Percentiles rank a stretch among this genome's conserved stretches.
phyloP scores from a whole-genome alignment of 805 yeast species.

The Priceomyces fermenticarens region DNA sequence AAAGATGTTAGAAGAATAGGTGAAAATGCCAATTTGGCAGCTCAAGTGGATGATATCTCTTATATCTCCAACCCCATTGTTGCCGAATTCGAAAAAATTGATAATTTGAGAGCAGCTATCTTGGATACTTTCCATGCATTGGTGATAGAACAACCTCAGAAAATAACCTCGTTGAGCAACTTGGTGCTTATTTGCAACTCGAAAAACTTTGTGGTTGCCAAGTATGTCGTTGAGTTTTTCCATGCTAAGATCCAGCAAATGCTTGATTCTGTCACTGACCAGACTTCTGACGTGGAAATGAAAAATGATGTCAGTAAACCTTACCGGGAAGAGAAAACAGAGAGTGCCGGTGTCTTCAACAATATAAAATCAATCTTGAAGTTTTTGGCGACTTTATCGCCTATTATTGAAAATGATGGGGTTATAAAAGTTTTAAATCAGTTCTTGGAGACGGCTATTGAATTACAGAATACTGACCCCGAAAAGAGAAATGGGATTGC shows the following conservation, averaged over 20 bases:
- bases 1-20: conserved; percentile 45
- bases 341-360: conserved; percentile 61
- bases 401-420: conserved; percentile 52
- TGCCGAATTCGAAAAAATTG: conserved; percentile 62
- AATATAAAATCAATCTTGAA: conserved; percentile 68
- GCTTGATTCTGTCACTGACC: conserved; percentile 30
- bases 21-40: conserved; percentile 37
- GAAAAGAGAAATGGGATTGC: conserved; percentile 53
- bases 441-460: conserved; percentile 54
- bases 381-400: conserved; percentile 62
- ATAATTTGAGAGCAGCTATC: conserved; percentile 55
- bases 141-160: conserved; percentile 87
- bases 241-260: conserved; percentile 61
- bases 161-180: conserved; percentile 67
- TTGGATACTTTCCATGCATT: conserved; percentile 66
- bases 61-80: conserved; percentile 65
- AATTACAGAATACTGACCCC: conserved; percentile 40
- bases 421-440: conserved; percentile 45
- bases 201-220: conserved; percentile 62
- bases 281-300: conserved; percentile 10
- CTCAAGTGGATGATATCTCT: conserved; percentile 51
- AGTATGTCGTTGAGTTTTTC: conserved; percentile 63
- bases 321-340: conserved; percentile 11
- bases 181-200: conserved; percentile 66
- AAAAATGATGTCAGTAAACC: conserved; percentile 12